Conservation (phyloP, 768 basidiomycete species). For the Glaciozyma antarctica region DNA sequence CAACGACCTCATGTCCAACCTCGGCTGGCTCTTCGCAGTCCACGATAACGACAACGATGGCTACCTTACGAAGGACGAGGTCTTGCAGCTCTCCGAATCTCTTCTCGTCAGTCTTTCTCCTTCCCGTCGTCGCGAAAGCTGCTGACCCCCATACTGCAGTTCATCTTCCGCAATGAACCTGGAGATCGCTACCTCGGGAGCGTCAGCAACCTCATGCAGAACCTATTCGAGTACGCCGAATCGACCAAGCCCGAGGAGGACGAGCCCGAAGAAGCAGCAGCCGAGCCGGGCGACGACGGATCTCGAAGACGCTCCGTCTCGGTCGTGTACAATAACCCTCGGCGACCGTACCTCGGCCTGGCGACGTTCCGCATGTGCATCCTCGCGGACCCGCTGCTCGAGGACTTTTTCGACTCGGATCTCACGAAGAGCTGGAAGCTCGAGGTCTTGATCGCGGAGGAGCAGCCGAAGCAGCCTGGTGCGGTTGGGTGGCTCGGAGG, state of each 20-base stretch:
- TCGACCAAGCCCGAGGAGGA: constrained; percentile 22
- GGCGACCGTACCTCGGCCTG: constrained; percentile 59
- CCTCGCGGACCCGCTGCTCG: constrained; percentile 87
- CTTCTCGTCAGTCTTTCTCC: constrained; percentile 56
- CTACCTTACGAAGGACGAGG: constrained; percentile 88
- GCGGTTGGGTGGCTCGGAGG: constrained; percentile 53
- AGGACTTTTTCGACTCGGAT: constrained; percentile 92
- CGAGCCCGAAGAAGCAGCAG: not conserved
- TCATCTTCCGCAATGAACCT: constrained; percentile 93
- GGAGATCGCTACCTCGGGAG: constrained; percentile 95
- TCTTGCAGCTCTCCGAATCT: constrained; percentile 86
- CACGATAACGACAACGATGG: constrained; percentile 89
- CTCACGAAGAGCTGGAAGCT: constrained; percentile 74
- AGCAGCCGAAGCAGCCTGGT: constrained; percentile 42
- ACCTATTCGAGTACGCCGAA: constrained; percentile 82
- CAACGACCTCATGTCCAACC: constrained; percentile 95
- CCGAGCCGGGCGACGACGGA: constrained; percentile 13
- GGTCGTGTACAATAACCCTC: constrained; percentile 35
- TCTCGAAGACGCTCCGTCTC: constrained; percentile 20
- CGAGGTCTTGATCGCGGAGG: constrained; percentile 47
- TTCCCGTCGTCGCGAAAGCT: not conserved
- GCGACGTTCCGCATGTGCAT: constrained; percentile 99
- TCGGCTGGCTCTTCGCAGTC: constrained; percentile 96
- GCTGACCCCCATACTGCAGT: constrained; percentile 47
- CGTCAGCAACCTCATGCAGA: constrained; percentile 76